Conservation (phyloP, 2,329 filamentous ascomycete genomes). For the Verticillium zaregamsianum region DNA sequence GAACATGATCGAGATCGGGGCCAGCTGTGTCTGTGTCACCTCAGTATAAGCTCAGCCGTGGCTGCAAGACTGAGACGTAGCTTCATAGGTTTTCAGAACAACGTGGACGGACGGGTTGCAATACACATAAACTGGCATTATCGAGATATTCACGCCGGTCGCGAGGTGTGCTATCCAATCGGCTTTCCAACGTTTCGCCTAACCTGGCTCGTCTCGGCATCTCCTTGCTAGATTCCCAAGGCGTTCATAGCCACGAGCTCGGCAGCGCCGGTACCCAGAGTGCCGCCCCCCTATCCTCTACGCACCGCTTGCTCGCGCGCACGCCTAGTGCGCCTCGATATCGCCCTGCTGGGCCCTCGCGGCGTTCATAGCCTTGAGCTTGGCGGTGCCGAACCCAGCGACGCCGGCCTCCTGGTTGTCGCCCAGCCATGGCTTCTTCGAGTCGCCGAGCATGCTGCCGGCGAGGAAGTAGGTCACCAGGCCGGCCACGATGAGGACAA, state of each 20-base stretch:
- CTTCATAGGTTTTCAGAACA: no score
- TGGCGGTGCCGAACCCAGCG: slow-evolving; percentile 79
- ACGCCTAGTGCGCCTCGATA: background rate
- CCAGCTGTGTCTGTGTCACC: no score
- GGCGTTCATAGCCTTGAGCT: slow-evolving; percentile 64
- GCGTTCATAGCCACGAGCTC: background rate
- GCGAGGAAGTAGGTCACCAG: slow-evolving; percentile 84
- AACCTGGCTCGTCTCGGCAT: no score
- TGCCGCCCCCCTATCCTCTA: background rate
- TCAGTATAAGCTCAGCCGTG: no score
- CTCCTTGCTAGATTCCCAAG: background rate
- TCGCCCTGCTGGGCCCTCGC: slow-evolving; percentile 35
- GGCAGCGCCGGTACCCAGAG: background rate
- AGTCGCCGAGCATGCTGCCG: slow-evolving; percentile 77
- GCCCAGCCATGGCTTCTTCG: slow-evolving; percentile 92
- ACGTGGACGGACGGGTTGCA: no score
- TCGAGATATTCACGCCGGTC: no score
- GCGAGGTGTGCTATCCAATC: no score
- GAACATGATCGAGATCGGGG: no score
- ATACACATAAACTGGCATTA: no score
- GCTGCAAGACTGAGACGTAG: no score
- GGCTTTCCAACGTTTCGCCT: background rate
- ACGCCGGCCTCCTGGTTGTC: slow-evolving; percentile 78
- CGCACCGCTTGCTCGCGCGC: background rate
- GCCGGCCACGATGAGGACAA: slow-evolving; percentile 85